These are phyloP conservation scores for Leptographium lundbergii DNA, from an alignment of 2,329 filamentous ascomycete genomes.

Conservation along the genomic window DNA sequence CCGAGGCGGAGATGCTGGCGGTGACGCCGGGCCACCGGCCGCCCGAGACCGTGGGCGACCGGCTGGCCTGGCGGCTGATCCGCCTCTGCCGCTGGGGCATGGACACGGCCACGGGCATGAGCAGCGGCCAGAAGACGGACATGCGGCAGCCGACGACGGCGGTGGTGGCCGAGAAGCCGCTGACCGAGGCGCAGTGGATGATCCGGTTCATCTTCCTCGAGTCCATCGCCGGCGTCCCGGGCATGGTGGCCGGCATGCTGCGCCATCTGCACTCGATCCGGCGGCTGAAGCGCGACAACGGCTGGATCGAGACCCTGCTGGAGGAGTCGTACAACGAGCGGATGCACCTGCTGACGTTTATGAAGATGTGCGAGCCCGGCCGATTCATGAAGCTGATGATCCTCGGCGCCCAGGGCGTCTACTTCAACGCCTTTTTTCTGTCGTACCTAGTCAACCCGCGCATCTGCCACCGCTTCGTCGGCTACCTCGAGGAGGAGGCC, in stretches of 20 bases:
- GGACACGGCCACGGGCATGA: conserved; percentile 65
- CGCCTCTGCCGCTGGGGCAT: conserved; percentile 66
- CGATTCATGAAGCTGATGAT: conserved; percentile 85
- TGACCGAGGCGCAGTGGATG: conserved; percentile 82
- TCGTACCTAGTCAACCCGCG: conserved; percentile 76
- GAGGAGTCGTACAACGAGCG: conserved; percentile 88
- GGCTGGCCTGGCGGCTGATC: conserved; percentile 64
- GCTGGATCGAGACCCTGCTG: conserved; percentile 87
- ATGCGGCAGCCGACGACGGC: conserved; percentile 43
- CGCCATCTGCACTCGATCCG: conserved; percentile 76
- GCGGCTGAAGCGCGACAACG: conserved; percentile 82
- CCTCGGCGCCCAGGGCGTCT: conserved; percentile 84
- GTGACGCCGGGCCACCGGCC: conserved; percentile 67
- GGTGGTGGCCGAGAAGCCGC: conserved; percentile 38
- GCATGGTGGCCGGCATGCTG: conserved; percentile 94
- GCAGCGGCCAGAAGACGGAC: conserved; percentile 57
- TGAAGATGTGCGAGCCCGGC: conserved; percentile 70
- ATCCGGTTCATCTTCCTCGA: conserved; percentile 87
- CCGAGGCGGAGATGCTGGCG: conserved; percentile 62
- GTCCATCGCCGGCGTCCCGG: conserved; percentile 85
- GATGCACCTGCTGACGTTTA: conserved; percentile 80
- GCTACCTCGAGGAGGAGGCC: conserved; percentile 94
- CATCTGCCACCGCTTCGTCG: conserved; percentile 89
- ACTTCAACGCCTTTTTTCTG: conserved; percentile 90
- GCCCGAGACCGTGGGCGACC: conserved; percentile 62